phyloP scores from a whole-genome alignment of 306 rosid genomes.

The Lablab purpureus region DNA sequence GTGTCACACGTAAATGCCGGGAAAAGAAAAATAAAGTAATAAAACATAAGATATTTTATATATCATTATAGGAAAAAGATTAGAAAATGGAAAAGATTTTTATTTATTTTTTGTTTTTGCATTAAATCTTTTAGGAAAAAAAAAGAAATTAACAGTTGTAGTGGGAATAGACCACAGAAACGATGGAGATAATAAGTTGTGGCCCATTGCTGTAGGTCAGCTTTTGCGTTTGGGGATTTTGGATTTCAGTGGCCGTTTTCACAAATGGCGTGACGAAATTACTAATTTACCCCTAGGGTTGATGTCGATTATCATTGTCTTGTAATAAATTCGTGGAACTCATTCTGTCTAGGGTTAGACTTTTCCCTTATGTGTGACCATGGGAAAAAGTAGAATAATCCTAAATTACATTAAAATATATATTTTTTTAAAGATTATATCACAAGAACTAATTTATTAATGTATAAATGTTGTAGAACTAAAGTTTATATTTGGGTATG shows the following conservation, averaged over 20 bases:
- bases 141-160: conserved; percentile 20
- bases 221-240: conserved; percentile 38
- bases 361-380: background rate
- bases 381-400: background rate
- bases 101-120: background rate
- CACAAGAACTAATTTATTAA: no score
- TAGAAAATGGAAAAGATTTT: background rate
- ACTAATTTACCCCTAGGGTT: conserved; percentile 42
- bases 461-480: no score
- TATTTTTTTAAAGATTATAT: no score
- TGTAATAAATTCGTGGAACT: conserved; percentile 5
- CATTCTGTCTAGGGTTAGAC: background rate
- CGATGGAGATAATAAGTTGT: conserved; percentile 57
- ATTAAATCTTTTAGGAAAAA: background rate
- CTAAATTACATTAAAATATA: no score
- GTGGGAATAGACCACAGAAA: conserved; percentile 65
- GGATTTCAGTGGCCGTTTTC: conserved; percentile 24
- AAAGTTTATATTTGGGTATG: no score
- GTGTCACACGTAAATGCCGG: conserved; percentile 9
- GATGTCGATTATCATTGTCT: conserved; percentile 39
- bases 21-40: background rate
- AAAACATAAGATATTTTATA: background rate
- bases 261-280: background rate
- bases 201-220: conserved; percentile 66
- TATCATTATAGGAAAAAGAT: background rate